Evolutionary conservation across 148 eudicot genomes (phyloP).

Genomic region (Rhododendron vialii): DNA sequence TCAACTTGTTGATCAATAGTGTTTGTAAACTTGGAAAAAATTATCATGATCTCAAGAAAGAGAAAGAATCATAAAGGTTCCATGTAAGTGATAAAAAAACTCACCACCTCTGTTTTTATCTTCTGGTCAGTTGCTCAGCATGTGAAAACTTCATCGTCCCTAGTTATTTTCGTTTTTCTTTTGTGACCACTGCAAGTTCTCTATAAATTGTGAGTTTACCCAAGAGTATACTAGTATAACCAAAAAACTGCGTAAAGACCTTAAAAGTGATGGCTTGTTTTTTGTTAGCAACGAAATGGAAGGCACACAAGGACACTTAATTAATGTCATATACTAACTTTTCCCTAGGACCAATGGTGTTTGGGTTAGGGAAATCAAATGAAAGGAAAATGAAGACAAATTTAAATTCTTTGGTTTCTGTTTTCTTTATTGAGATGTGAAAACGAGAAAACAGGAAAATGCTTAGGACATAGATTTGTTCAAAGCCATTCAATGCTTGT

Average conservation of each 20-base stretch:
- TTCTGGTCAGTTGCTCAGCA: background rate
- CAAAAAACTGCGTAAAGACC: background rate
- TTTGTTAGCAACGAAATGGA: background rate
- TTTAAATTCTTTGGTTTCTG: background rate
- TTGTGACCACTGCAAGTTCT: background rate
- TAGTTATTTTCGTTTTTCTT: background rate
- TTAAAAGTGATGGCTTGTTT: background rate
- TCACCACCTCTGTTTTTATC: background rate
- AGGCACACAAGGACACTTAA: background rate
- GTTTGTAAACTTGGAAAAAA: background rate
- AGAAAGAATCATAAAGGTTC: background rate
- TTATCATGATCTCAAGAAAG: background rate
- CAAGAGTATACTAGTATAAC: background rate
- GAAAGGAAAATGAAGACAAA: too few relatives aligned
- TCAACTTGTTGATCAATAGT: background rate
- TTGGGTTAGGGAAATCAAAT: too few relatives aligned
- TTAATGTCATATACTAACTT: background rate
- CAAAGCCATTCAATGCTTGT: too few relatives aligned
- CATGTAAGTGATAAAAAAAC: background rate
- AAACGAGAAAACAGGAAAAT: too few relatives aligned
- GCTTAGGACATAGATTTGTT: too few relatives aligned
- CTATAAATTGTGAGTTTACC: background rate
- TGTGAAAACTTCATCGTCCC: background rate
- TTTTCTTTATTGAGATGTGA: background rate
- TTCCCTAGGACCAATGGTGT: background rate